These are phyloP conservation scores for Fusarium sp. DNA, from an alignment of 2,329 filamentous ascomycete species.

Conservation along the genomic window DNA sequence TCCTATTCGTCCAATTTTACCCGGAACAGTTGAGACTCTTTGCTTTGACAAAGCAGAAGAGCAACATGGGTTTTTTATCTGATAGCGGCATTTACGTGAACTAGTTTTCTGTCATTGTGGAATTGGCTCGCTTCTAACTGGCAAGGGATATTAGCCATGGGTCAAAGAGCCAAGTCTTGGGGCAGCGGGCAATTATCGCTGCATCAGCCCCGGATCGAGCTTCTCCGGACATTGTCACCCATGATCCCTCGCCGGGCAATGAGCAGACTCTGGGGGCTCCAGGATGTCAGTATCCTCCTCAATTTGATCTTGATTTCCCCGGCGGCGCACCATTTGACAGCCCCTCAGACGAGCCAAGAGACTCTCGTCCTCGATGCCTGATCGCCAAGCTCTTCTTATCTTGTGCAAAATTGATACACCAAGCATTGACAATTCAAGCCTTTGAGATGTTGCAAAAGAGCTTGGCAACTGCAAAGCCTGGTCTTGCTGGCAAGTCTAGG, in stretches of 20 bases:
- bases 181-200: too few relatives aligned
- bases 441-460: neutral
- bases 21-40: neutral
- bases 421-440: neutral
- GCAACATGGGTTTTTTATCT: neutral
- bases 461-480: neutral
- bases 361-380: neutral
- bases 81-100: neutral
- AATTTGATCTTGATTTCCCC: constrained; percentile 57
- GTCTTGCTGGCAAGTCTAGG: constrained; percentile 2
- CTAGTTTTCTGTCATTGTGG: constrained; percentile 1
- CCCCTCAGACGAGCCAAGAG: neutral
- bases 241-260: neutral
- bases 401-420: constrained; percentile 1
- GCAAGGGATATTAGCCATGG: neutral
- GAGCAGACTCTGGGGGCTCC: neutral
- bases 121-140: neutral
- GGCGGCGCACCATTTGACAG: constrained; percentile 65
- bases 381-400: constrained; percentile 16
- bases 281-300: neutral
- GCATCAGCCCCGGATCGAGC: neutral
- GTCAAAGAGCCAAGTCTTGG: too few relatives aligned
- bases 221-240: constrained; percentile 1
- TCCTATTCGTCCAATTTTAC: constrained; percentile 12
- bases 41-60: constrained; percentile 3